Evolutionary conservation across 208 protist species (phyloP), one percentile per base, ranked within the genome.

Genomic region (Leishmania gerbilli): DNA sequence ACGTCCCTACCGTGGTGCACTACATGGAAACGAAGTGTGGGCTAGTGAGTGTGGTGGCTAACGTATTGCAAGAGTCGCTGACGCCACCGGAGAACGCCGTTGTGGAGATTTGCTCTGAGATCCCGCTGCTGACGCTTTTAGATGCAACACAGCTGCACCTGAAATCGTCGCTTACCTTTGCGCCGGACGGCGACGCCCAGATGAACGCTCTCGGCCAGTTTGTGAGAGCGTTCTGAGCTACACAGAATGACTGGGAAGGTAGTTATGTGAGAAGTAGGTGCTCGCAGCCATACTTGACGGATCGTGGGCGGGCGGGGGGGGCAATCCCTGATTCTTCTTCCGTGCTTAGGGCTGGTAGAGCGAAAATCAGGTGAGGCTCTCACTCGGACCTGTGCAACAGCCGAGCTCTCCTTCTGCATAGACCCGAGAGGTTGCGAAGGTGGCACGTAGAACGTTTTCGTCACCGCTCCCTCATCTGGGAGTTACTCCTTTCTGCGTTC

Each of bases 11-110:
- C n/a, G 82, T 88, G 19, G 79, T 90, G 40, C 84, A 56, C 34
- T 65, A 81, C 40, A 96, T 93, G n/a, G 71, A 85, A 60, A 56
- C 79, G n/a, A 79, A 90, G 51, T 93, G 85, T 84, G 78, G 87
- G 60, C 84, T 96, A 7, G 49, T 90, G 8, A 84, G 78, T 67
- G 76, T 95, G 31, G 87, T 95, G 24, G 91, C 95, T 67, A 93
- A 93, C 74, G 71, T 79, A 53, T 96, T 79, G 45, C 75, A 84
- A 71, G 84, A 77, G 56, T 40, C 76, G n/a, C 84, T 81, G 49
- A 85, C 86, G 40, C 80, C 84, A 49, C 67, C 88, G 77, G 84
- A 90, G 84, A 74, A 74, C 27, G 85, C 88, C 17, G 82, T 85
- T 68, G 71, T 77, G 64, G 87, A 91, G 82, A 77, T 91, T 19